Base-by-base conservation (phyloP, 345 rosid species). In the Fremontodendron californicum region DNA sequence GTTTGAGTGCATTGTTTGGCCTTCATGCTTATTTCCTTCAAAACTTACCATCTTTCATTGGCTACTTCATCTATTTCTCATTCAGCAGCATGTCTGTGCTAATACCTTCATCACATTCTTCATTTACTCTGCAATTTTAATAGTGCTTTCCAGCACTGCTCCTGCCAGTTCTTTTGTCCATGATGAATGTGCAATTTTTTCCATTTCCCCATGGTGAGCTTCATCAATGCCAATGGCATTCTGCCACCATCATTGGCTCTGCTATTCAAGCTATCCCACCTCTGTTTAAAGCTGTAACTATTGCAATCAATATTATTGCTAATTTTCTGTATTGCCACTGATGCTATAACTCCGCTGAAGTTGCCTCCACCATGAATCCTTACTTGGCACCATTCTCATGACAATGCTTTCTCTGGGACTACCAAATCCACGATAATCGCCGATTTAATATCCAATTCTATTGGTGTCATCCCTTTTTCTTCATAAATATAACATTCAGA, bases 11-110 rank as follows among this genome's bases (percentile, higher is more conserved):
- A 49, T 29, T 70, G 58, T 48, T 48, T 33, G 16, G 5, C 60
- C 58, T 31, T 71, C 74, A 49, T 71, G 27, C 58, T 33, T 49
- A 70, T 71, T 48, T 71, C 37, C 51, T 27, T 69, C 62, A 15
- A 27, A 68, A 68, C 19, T 6, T 25, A 68, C 1, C 31, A 39
- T 40, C 70, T 31, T 23, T 13, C 35, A 0, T 25, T 43, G 35
- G 33, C 21, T 68, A 43, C 51, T 23, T 43, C 35, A 13, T 67
- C 52, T 67, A 43, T 43, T 67, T 67, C 29, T 66, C 51, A 67
- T 67, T 13, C 18, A 42, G 33, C 11, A 21, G 51, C 51, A 23
- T 1, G 15, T 67, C 51, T 67, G 49, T 67, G 33, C 33, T 42
- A 46, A 25, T 27, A 6, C 12, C 64, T 43, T 46, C 13, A 69